Base-by-base conservation (phyloP, 352 stramenopile species). In the Aphanomyces invadans region DNA sequence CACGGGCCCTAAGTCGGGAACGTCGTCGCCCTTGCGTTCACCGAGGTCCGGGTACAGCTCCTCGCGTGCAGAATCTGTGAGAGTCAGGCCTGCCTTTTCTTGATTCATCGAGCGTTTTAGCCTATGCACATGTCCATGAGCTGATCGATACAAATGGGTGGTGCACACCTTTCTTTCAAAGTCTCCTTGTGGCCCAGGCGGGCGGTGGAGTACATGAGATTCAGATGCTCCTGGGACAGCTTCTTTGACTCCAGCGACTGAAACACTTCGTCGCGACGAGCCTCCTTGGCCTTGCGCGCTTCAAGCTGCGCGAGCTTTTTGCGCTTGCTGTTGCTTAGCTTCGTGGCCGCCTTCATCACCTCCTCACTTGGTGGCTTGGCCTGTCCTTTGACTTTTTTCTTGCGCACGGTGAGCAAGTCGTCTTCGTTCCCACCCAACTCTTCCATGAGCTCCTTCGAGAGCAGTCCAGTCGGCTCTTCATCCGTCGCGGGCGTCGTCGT, bases 141-240 rank as follows among this genome's bases (percentile, higher is more conserved):
- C 21, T 21, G 31, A 39, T 9, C 9, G 17, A 9, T 56, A 46
- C 15, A 21, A 29, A 15, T 15, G 23, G 4, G 36, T 54, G 19
- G 17, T 57, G n/a, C n/a, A n/a, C n/a, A 57, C 49, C 83, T 81
- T 46, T 92, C 82, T 12, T 79, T 75, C 62, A 92, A 70, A 52
- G 83, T 94, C 73, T 92, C 81, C 54, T 89, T 90, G 75, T 94
- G 83, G 2, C 85, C 85, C 38, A 93, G 74, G 49, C 80, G 75
- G 15, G 85, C 87, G 26, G 81, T 90, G 64, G 82, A 84, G 75
- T 88, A 78, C 72, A 92, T 79, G 48, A 92, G 73, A 44, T 80
- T 77, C 57, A 91, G 71, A 60, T 92, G 79, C 39, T 83, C 77
- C 38, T 78, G 68, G 29, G 81, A 79, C 33, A 92, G 71, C 26